Evolutionary conservation across 805 yeast species (phyloP).

Genomic region (Ogataea methylovora): DNA sequence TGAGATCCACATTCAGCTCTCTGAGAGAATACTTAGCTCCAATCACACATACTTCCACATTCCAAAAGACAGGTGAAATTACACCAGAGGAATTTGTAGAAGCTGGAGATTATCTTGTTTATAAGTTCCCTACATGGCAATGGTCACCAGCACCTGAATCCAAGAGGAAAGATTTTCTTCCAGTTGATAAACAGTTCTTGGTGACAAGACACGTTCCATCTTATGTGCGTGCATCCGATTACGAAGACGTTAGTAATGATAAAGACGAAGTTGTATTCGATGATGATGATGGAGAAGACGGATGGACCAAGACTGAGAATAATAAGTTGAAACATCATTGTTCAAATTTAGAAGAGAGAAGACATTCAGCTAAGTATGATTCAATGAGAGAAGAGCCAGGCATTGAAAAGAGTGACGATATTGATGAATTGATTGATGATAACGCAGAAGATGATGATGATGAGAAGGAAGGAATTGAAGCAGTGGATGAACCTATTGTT

Average conservation of each 20-base stretch:
- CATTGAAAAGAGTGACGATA: constrained; percentile 35
- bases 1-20: constrained; percentile 74
- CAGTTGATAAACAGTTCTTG: constrained; percentile 77
- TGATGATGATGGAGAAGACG: constrained; percentile 38
- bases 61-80: constrained; percentile 79
- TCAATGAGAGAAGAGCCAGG: constrained; percentile 19
- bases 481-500: constrained; percentile 29
- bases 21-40: constrained; percentile 93
- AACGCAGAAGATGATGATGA: constrained; percentile 20
- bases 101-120: constrained; percentile 90
- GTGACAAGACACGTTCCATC: constrained; percentile 90
- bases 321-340: constrained; percentile 6
- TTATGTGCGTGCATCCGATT: constrained; percentile 57
- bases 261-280: constrained; percentile 7
- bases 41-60: constrained; percentile 78
- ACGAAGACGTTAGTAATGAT: constrained; percentile 31
- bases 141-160: constrained; percentile 65
- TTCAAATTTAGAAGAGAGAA: constrained; percentile 15
- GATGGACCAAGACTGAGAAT: constrained; percentile 42
- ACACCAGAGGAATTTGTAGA: constrained; percentile 92
- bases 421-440: constrained; percentile 29
- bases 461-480: constrained; percentile 12
- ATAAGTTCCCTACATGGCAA: constrained; percentile 94
- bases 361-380: constrained; percentile 17
- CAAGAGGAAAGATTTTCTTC: constrained; percentile 62